Evolutionary conservation across 441 rosid species (phyloP), one percentile per base, ranked within the genome.

Genomic region (Theobroma grandiflorum): DNA sequence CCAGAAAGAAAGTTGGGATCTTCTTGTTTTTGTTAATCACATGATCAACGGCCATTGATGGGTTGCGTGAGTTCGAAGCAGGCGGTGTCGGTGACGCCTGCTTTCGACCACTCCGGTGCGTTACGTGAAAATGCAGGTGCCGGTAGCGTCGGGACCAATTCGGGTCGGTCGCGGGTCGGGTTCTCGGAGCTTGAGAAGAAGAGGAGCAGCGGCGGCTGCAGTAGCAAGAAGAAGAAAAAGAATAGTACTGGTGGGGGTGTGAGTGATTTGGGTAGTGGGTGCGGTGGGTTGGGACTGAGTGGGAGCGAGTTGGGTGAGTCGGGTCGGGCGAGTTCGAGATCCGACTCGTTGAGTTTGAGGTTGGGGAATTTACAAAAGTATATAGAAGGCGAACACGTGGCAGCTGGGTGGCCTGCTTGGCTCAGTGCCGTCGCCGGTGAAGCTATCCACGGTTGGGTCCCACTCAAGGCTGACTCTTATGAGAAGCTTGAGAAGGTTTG

Each of bases 371-470:
- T 96, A 78, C 91, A 88, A 2, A 92, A 87, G 90, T 96, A 91
- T 73, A 73, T 92, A 47, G 98, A 94, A 81, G 92, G 95, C 8
- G 98, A 96, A 83, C 98, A 96, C 63, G 97, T 91, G 69, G 97
- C 99, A 18, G 99, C 98, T 4, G 99, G 99, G 1, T 96, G 99
- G 99, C 99, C 99, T 3, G 97, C 94, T 47, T 96, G 99, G 99
- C 89, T 96, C 33, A 92, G 92, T 72, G 95, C 95, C 74, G 99
- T 93, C 61, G 99, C 98, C 67, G 95, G 92, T 47, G 99, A 96
- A 84, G 98, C 99, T 73, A 92, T 96, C 74, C 98, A 90, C 9
- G 99, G 99, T 2, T 94, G 98, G 98, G 87, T 94, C 57, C 99
- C 99, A 0, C 95, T 93, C 70, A 90, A 92, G 62, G 86, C 93